Evolutionary conservation across 2,329 filamentous ascomycete genomes (phyloP).

Genomic region (Fusarium sp.): DNA sequence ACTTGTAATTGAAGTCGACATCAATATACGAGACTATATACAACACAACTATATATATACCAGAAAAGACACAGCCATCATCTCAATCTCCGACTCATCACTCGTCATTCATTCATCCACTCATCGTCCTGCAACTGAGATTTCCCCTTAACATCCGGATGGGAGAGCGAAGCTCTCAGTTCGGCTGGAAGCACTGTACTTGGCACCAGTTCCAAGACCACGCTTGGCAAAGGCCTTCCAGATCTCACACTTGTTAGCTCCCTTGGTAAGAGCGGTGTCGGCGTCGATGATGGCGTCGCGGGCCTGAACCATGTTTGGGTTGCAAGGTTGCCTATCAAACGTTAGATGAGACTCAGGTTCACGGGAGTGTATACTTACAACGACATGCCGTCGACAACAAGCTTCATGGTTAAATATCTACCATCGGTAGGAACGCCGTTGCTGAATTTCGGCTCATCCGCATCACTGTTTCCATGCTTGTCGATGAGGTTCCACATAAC

Average conservation of each 20-base stretch:
- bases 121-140: accelerated
- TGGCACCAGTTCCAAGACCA: conserved; percentile 58
- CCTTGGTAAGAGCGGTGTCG: conserved; percentile 61
- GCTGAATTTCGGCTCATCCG: conserved; percentile 52
- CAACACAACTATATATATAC: not conserved
- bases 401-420: no score
- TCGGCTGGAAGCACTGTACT: conserved; percentile 42
- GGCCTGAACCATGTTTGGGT: conserved; percentile 63
- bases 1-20: not conserved
- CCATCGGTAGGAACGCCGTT: conserved; percentile 57
- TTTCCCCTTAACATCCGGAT: conserved; percentile 34
- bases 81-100: not conserved
- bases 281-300: conserved; percentile 67
- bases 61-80: not conserved
- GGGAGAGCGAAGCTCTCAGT: conserved; percentile 48
- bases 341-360: no score
- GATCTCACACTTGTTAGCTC: conserved; percentile 61
- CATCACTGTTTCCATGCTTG: conserved; percentile 62
- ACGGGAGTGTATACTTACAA: no score
- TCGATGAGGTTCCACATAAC: conserved; percentile 68
- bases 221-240: conserved; percentile 68
- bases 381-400: no score
- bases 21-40: not conserved
- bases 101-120: not conserved
- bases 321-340: conserved; percentile 64